Conservation (phyloP, 1,139 yeast species). For the Blastobotrys persicus region DNA sequence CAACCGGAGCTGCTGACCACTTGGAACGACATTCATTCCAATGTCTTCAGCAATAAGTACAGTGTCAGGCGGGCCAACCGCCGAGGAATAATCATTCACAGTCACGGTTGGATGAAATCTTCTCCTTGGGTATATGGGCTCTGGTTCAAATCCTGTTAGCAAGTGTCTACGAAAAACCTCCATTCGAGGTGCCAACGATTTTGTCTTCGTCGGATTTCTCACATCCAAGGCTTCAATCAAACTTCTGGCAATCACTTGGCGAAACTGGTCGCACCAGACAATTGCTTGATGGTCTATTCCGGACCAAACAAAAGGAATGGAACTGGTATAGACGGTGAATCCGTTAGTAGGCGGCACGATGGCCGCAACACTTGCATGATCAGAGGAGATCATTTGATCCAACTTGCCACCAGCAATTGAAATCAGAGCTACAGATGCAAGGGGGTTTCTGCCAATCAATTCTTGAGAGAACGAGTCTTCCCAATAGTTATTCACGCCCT, state of each 20-base stretch:
- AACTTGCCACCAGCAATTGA: slow-evolving; percentile 91
- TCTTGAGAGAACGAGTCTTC: slow-evolving; percentile 32
- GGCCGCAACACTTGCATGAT: slow-evolving; percentile 72
- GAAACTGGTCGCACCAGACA: slow-evolving; percentile 93
- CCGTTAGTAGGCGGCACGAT: slow-evolving; percentile 74
- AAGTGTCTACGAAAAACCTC: slow-evolving; percentile 48
- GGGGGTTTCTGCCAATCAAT: slow-evolving; percentile 25
- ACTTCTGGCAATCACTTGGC: slow-evolving; percentile 61
- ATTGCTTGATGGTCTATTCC: slow-evolving; percentile 94
- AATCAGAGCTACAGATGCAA: slow-evolving; percentile 38
- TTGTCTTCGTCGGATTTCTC: slow-evolving; percentile 51
- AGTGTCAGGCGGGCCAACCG: slow-evolving; percentile 18
- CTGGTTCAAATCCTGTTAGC: slow-evolving; percentile 38
- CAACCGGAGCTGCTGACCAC: slow-evolving; percentile 12
- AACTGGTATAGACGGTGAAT: slow-evolving; percentile 77
- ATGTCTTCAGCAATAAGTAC: slow-evolving; percentile 18
- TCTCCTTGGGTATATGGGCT: background rate
- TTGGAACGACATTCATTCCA: slow-evolving; percentile 13
- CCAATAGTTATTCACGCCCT: slow-evolving; percentile 81
- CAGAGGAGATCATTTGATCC: slow-evolving; percentile 85
- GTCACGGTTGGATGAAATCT: background rate
- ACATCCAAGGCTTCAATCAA: slow-evolving; percentile 60
- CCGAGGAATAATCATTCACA: background rate
- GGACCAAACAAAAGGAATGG: slow-evolving; percentile 91
- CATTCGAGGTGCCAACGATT: slow-evolving; percentile 56